Conservation (phyloP, 495 filamentous ascomycete genomes). For the Pseudomonodictys pantanalensis region DNA sequence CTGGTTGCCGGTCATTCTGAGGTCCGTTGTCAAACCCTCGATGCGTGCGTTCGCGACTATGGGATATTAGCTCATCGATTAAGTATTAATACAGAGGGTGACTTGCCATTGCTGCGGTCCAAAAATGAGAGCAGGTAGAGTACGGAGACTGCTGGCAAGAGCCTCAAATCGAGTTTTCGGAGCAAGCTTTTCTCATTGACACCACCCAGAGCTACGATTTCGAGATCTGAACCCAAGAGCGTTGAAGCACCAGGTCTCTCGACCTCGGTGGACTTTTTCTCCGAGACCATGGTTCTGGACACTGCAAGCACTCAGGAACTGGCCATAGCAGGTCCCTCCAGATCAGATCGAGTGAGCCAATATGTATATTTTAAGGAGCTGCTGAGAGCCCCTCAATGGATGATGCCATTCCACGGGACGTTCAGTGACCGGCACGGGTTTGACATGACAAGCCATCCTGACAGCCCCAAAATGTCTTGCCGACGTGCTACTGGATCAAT, state of each 20-base stretch:
- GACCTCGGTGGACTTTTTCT: slow-evolving; percentile 1
- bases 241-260: slow-evolving; percentile 2
- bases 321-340: not conserved
- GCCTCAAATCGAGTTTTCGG: slow-evolving; percentile 61
- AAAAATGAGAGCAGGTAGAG: slow-evolving; percentile 73
- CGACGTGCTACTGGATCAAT: not conserved
- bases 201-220: slow-evolving; percentile 39
- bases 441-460: not conserved
- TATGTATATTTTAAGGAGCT: too few species aligned
- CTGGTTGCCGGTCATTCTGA: slow-evolving; percentile 68
- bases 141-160: slow-evolving; percentile 65
- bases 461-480: not conserved
- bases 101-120: slow-evolving; percentile 60
- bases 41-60: slow-evolving; percentile 55
- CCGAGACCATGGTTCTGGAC: slow-evolving; percentile 16
- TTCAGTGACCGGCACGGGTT: not conserved
- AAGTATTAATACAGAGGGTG: not conserved
- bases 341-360: too few species aligned
- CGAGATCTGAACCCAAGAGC: slow-evolving; percentile 8
- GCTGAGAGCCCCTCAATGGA: too few species aligned
- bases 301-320: not conserved
- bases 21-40: slow-evolving; percentile 62
- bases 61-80: not conserved
- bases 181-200: slow-evolving; percentile 56
- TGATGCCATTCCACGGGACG: slow-evolving; percentile 18